Evolutionary conservation across 495 filamentous ascomycete genomes (phyloP).

Genomic region (Thermochaetoides thermophila): DNA sequence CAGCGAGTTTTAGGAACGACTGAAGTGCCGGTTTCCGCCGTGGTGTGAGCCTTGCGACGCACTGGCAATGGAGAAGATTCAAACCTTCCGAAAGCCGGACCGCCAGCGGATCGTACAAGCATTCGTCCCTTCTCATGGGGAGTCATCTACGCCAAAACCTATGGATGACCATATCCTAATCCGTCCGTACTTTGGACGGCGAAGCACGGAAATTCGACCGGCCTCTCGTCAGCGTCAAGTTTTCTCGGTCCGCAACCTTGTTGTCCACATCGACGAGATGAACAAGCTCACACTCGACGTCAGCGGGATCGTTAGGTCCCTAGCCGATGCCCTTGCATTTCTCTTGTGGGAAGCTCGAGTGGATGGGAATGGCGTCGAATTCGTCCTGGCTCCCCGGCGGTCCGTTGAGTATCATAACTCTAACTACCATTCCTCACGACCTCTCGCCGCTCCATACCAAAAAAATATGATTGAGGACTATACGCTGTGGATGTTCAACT

Average conservation of each 20-base stretch:
- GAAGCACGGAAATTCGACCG: not conserved
- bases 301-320: slow-evolving; percentile 13
- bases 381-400: slow-evolving; percentile 27
- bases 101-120: not conserved
- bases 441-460: not conserved
- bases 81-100: not conserved
- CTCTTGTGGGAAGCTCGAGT: slow-evolving; percentile 30
- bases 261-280: slow-evolving; percentile 35
- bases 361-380: slow-evolving; percentile 37
- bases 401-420: slow-evolving; percentile 1
- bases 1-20: too few species aligned
- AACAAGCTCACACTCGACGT: slow-evolving; percentile 21
- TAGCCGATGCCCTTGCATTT: slow-evolving; percentile 32
- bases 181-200: slow-evolving; percentile 31
- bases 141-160: not conserved
- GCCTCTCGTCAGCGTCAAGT: not conserved
- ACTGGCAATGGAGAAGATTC: not conserved
- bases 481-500: slow-evolving; percentile 33
- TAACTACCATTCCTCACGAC: not conserved
- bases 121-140: not conserved
- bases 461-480: slow-evolving; percentile 11
- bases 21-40: not conserved
- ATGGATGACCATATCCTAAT: slow-evolving; percentile 30
- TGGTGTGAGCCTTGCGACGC: not conserved
- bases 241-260: slow-evolving; percentile 27